Evolutionary conservation across 257 asterid genomes (phyloP), one percentile per base, ranked within the genome.

Genomic region (Capsicum pubescens): DNA sequence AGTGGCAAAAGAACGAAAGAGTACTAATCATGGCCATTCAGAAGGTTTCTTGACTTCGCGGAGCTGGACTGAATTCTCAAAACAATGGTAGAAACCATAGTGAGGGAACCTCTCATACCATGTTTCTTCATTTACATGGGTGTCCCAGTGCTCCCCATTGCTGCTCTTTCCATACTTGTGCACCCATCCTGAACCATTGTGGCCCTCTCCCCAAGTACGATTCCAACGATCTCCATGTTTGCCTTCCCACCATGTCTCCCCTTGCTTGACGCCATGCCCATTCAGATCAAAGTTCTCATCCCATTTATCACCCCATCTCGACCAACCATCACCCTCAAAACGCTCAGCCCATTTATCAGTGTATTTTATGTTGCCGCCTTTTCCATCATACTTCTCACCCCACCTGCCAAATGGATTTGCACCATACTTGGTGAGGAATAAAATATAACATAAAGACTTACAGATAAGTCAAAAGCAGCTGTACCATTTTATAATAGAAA

Each of bases 281-380:
- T 90, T 52, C 1, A 39, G 80, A 63, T 92, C 93, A 52, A 93
- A 94, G 84, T 91, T 70, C 88, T 94, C 99, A 12, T 95, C 99
- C 99, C 99, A 96, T 85, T 96, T 96, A 60, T 96, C 99, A 4
- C 99, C 99, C 99, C 99, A 96, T 87, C 93, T 96, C 1, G 94
- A 79, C 99, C 99, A 96, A 9, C 97, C 97, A 44, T 92, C 98
- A 0, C 94, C 98, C 84, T 93, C 95, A 39, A 85, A 93, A 5
- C 98, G 91, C 94, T 96, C 99, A 0, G 99, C 98, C 98, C 99
- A 96, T 86, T 97, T 97, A 90, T 97, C 98, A 0, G 99, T 93
- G 94, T 97, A 97, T 83, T 97, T 97, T 6, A 82, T 85, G 85
- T 98, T 93, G 16, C 98, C 98, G 1, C 99, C 99, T 82, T 90